Conservation (phyloP, 495 filamentous ascomycete species). For the Hypoxylon fragiforme region DNA sequence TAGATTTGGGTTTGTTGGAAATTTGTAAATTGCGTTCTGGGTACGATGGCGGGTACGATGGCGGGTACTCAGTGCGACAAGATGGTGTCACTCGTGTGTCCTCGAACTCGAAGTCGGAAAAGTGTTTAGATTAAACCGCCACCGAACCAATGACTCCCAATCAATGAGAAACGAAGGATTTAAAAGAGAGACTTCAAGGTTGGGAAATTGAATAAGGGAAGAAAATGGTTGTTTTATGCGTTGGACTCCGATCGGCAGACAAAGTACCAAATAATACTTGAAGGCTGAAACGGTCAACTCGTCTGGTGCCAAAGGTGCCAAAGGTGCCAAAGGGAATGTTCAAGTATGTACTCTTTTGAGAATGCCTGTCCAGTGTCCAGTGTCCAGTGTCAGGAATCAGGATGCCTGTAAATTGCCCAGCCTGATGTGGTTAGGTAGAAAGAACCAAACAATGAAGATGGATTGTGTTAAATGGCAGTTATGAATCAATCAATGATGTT, state of each 20-base stretch:
- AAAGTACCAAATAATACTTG: too few relatives aligned
- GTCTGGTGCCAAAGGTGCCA: too few relatives aligned
- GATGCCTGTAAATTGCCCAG: too few relatives aligned
- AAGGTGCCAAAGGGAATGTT: too few relatives aligned
- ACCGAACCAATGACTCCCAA: slow-evolving; percentile 14
- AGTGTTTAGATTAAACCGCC: slow-evolving; percentile 16
- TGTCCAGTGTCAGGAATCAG: background rate
- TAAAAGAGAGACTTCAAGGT: slow-evolving; percentile 9
- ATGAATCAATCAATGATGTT: background rate
- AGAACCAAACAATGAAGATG: slow-evolving; percentile 15
- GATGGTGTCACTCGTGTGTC: slow-evolving; percentile 16
- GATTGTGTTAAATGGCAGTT: slow-evolving; percentile 1
- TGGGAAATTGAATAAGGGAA: background rate
- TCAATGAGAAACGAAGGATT: slow-evolving; percentile 3
- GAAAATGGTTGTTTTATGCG: too few relatives aligned
- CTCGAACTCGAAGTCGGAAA: slow-evolving; percentile 5
- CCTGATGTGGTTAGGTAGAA: slow-evolving; percentile 26
- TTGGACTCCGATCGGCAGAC: too few relatives aligned
- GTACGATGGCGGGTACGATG: background rate
- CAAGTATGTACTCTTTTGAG: too few relatives aligned
- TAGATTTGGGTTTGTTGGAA: background rate
- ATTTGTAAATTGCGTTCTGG: background rate
- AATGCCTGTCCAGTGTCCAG: background rate
- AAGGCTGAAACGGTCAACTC: too few relatives aligned
- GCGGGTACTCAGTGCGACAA: slow-evolving; percentile 6